Evolutionary conservation across 164 flowering plant species (phyloP).

Genomic region (Vitis rotundifolia): DNA sequence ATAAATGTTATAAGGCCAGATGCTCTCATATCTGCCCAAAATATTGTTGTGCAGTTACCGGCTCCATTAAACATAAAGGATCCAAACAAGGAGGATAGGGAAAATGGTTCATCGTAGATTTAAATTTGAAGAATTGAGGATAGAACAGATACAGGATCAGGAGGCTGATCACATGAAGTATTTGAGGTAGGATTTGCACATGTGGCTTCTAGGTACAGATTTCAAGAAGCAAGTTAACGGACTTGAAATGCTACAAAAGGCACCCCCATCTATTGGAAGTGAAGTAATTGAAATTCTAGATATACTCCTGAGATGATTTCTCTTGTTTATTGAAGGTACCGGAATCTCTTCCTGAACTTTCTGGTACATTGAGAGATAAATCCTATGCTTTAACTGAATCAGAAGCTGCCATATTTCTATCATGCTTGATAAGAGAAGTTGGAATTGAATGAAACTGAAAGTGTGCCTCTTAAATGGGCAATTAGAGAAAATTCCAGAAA

Average conservation of each 20-base stretch:
- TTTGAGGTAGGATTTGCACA: conserved; percentile 86
- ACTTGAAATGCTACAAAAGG: conserved; percentile 94
- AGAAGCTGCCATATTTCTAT: conserved; percentile 93
- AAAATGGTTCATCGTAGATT: conserved; percentile 72
- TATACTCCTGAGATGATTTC: conserved; percentile 88
- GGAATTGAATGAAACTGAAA: too few species aligned
- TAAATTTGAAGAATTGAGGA: conserved; percentile 90
- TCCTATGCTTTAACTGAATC: conserved; percentile 76
- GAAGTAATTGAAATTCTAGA: conserved; percentile 86
- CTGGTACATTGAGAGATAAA: conserved; percentile 70
- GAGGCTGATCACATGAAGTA: conserved; percentile 91
- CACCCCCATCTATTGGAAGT: conserved; percentile 68
- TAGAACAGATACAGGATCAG: conserved; percentile 94
- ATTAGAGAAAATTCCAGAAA: too few species aligned
- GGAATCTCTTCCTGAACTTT: conserved; percentile 91
- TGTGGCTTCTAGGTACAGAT: conserved; percentile 78
- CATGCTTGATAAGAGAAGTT: conserved; percentile 89
- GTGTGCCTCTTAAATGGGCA: too few species aligned
- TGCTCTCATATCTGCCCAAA: conserved; percentile 61
- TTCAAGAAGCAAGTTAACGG: conserved; percentile 97
- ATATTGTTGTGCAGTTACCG: conserved; percentile 80
- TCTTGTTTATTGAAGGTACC: conserved; percentile 94
- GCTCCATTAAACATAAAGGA: conserved; percentile 81
- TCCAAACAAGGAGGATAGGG: conserved; percentile 97
- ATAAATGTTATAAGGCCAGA: conserved; percentile 70